Evolutionary conservation across 352 stramenopile species (phyloP), one percentile per base, ranked within the genome.

Genomic region (Phytophthora crassamura): DNA sequence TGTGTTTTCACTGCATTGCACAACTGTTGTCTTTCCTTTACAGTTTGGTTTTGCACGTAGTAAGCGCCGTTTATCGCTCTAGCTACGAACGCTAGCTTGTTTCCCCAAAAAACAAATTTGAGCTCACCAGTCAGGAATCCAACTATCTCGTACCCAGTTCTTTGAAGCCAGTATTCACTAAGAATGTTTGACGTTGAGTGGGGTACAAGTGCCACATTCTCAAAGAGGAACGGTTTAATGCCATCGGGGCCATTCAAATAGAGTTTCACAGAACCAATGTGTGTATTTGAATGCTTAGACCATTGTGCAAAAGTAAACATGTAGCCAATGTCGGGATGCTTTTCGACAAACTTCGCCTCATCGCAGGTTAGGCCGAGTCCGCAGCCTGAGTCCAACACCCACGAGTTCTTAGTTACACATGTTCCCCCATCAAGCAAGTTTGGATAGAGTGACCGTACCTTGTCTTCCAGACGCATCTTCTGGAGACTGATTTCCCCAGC

Each of bases 261-360:
- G 30, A 60, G 7, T 52, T 52, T 60, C 16, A 60, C 32, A 30
- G 52, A 52, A 11, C 20, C 49, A 57, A 47, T 46, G 22, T 45
- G 47, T 54, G 34, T 57, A 47, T 47, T 47, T 36, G 10, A 47
- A 47, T 62, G 34, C 8, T 62, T 62, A 45, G 53, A 53, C 10
- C 42, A 18, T 47, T 61, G 11, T 53, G 41, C 42, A 53, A 61
- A 61, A 5, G 53, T 61, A 53, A 61, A 61, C 33, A 47, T 61
- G 53, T 61, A 61, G 10, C 8, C 5, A 20, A n/a, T 57, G 20
- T 61, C 11, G 25, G 47, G 28, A 18, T 15, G 6, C 25, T 32
- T 52, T 4, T 34, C 16, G 0, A 58, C 43, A 15, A 67, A 58
- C 15, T 15, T 16, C 3, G 50, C 8, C 10, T 14, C 34, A 2